phyloP scores from a whole-genome alignment of 2,329 filamentous ascomycete species.

The Ilyonectria mors-panacis region DNA sequence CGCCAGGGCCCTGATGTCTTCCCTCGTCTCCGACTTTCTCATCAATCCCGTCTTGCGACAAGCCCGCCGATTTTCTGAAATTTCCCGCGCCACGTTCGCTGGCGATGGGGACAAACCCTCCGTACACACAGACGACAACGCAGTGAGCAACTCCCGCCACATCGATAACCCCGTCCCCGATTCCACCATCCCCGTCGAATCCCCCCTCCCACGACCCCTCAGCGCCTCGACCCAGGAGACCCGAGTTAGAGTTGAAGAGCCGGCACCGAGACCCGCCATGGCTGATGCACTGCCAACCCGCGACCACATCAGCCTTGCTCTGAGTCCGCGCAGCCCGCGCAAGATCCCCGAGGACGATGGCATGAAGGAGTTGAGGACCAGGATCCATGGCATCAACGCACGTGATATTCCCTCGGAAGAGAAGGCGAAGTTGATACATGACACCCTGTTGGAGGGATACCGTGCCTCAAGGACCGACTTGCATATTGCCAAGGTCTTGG shows the following conservation, averaged over 20 bases:
- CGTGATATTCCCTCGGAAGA: slow-evolving; percentile 70
- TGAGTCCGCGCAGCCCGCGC: slow-evolving; percentile 49
- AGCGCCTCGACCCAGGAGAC: slow-evolving; percentile 55
- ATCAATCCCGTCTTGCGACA: slow-evolving; percentile 78
- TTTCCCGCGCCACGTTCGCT: slow-evolving; percentile 58
- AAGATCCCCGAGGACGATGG: slow-evolving; percentile 83
- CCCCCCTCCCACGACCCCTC: slow-evolving; percentile 48
- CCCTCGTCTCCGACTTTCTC: slow-evolving; percentile 75
- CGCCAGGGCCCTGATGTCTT: slow-evolving; percentile 65
- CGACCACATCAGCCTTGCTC: slow-evolving; percentile 53
- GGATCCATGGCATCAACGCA: slow-evolving; percentile 78
- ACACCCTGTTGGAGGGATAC: slow-evolving; percentile 79
- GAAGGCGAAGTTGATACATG: slow-evolving; percentile 81
- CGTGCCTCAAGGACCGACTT: slow-evolving; percentile 51
- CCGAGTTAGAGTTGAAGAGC: slow-evolving; percentile 52
- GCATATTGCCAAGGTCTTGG: slow-evolving; percentile 35
- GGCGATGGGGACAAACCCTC: slow-evolving; percentile 52
- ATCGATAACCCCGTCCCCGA: slow-evolving; percentile 39
- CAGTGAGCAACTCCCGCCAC: slow-evolving; percentile 48
- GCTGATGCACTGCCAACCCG: slow-evolving; percentile 44
- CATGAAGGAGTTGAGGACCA: slow-evolving; percentile 76
- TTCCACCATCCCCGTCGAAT: slow-evolving; percentile 42
- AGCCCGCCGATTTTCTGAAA: slow-evolving; percentile 74
- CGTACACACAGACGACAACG: slow-evolving; percentile 28
- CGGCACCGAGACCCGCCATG: slow-evolving; percentile 36